A percentile compares a stretch with the other conserved stretches of the same genome.
Conservation (phyloP, 2,329 filamentous ascomycete genomes). For the Penicillium psychrosexuale region DNA sequence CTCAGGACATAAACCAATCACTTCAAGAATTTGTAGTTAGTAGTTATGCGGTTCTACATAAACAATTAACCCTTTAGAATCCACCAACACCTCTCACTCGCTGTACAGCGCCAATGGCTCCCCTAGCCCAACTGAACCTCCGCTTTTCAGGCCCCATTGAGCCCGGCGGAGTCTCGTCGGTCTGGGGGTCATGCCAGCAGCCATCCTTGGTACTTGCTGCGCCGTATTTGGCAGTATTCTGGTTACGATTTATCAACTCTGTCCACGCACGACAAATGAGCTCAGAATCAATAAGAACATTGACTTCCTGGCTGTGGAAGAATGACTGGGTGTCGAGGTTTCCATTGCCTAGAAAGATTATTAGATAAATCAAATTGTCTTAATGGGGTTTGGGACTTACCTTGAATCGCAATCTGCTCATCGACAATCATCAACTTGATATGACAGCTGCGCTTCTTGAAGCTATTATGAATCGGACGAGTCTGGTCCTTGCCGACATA, state of each 20-base stretch:
- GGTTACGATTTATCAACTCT: conserved; percentile 60
- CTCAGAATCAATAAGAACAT: conserved; percentile 67
- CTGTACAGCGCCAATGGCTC: conserved; percentile 56
- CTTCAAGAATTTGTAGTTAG: too few relatives aligned
- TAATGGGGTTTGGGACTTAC: conserved; percentile 12
- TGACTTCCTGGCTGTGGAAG: conserved; percentile 75
- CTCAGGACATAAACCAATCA: too few relatives aligned
- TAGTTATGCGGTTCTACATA: too few relatives aligned
- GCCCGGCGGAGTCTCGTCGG: conserved; percentile 48
- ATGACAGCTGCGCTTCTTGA: conserved; percentile 67
- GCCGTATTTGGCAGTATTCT: conserved; percentile 64
- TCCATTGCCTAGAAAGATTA: conserved; percentile 53
- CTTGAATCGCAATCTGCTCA: conserved; percentile 64
- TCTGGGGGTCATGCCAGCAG: conserved; percentile 57
- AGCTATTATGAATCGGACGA: conserved; percentile 62
- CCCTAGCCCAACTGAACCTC: conserved; percentile 57
- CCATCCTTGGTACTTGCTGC: conserved; percentile 55
- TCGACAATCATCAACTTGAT: conserved; percentile 76
- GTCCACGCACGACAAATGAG: conserved; percentile 62
- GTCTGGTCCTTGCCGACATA: conserved; percentile 74
- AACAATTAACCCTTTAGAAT: conserved; percentile 42
- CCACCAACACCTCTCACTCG: conserved; percentile 56
- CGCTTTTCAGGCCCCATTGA: conserved; percentile 55
- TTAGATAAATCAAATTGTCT: background rate
- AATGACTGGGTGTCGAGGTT: conserved; percentile 80